Conservation (phyloP, 2,329 filamentous ascomycete genomes). For the Sclerotinia sclerotiorum region DNA sequence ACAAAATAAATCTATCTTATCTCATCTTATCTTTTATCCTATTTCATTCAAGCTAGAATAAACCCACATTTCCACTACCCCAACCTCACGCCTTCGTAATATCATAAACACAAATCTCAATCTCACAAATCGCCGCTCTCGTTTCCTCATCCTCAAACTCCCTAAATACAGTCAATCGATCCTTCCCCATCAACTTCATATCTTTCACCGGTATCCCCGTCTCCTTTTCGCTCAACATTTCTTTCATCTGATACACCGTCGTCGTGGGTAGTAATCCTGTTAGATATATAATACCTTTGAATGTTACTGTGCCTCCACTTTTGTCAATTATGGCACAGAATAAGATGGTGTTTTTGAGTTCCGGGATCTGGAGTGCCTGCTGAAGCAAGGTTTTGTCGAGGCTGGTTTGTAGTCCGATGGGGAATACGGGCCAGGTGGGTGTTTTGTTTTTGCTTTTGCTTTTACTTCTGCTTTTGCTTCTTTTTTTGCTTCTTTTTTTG, state of each 20-base stretch:
- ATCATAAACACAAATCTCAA: neutral
- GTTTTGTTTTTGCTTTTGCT: neutral
- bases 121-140: neutral
- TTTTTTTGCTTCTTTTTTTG: too few relatives aligned
- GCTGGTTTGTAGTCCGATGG: neutral
- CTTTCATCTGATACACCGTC: neutral
- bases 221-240: neutral
- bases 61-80: too few relatives aligned
- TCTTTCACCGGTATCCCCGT: neutral
- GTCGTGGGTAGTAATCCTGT: neutral
- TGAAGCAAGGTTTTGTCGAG: neutral
- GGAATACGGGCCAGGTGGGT: neutral
- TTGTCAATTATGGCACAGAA: neutral
- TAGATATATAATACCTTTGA: constrained; percentile 1
- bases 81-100: neutral
- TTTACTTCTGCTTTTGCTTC: neutral
- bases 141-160: constrained; percentile 7
- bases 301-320: neutral
- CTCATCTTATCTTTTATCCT: neutral
- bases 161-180: neutral
- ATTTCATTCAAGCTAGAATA: neutral
- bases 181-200: constrained; percentile 3
- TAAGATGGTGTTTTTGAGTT: neutral
- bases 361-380: neutral
- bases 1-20: neutral